Evolutionary conservation across 116 monocot species (phyloP), one percentile per base, ranked within the genome.

Genomic region (Iris pallida): DNA sequence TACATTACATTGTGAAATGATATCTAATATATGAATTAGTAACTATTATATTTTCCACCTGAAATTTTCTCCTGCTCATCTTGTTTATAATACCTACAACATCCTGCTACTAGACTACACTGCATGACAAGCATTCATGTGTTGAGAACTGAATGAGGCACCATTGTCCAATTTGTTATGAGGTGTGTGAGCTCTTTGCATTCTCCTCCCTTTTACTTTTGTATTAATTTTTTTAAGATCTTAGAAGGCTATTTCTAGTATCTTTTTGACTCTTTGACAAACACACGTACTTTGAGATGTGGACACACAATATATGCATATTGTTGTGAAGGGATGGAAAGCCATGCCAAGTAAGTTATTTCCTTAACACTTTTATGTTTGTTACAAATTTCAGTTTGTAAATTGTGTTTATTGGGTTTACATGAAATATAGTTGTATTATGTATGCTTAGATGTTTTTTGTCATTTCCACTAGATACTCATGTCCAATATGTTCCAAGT

Each of bases 141-240:
- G 78, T 96, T 45, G 89, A 96, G 66, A 88, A 96, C 63, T 86
- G 91, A 45, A 91, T 91, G 95, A 85, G 76, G 69, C 78, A 85
- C 57, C 74, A 89, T 64, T 89, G 96, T 57, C 81, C 96, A 7
- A 86, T 96, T 14, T 96, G 96, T 71, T 87, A 75, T 65, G 96
- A 92, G 89, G 96, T 96, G n/a, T n/a, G n/a, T n/a, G n/a, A n/a
- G n/a, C n/a, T n/a, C n/a, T n/a, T n/a, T n/a, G n/a, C n/a, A n/a
- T n/a, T n/a, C n/a, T n/a, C n/a, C n/a, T n/a, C n/a, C n/a, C n/a
- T n/a, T n/a, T n/a, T n/a, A n/a, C n/a, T n/a, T n/a, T n/a, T n/a
- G n/a, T n/a, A n/a, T n/a, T n/a, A n/a, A n/a, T n/a, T n/a, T n/a
- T n/a, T n/a, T n/a, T n/a, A n/a, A n/a, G n/a, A n/a, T n/a, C n/a